phyloP scores from a whole-genome alignment of 257 asterid genomes.

The Capsicum pubescens region DNA sequence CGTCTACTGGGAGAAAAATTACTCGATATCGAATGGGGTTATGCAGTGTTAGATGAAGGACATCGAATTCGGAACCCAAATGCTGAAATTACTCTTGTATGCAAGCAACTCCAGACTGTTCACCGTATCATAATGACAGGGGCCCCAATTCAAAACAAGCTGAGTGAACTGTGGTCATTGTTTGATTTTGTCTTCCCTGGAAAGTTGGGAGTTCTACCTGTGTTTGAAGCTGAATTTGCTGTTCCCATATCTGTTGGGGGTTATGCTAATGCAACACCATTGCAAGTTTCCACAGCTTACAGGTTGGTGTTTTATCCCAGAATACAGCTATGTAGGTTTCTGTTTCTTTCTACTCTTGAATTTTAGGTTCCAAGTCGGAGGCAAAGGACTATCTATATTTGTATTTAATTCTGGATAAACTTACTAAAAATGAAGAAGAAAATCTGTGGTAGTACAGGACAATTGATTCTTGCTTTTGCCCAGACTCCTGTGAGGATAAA shows the following conservation, averaged over 20 bases:
- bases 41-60: slow-evolving; percentile 95
- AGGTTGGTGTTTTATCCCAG: slow-evolving; percentile 53
- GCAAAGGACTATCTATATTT: neutral
- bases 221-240: slow-evolving; percentile 98
- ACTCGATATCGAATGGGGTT: slow-evolving; percentile 95
- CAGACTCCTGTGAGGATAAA: neutral
- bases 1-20: slow-evolving; percentile 77
- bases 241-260: slow-evolving; percentile 99
- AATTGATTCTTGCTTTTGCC: neutral
- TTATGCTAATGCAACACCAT: slow-evolving; percentile 93
- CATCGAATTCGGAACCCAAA: slow-evolving; percentile 98
- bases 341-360: neutral
- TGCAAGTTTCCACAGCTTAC: slow-evolving; percentile 99
- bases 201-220: slow-evolving; percentile 93
- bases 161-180: slow-evolving; percentile 95
- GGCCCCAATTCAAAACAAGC: slow-evolving; percentile 95
- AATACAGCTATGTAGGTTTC: slow-evolving; percentile 4
- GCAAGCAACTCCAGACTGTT: slow-evolving; percentile 97
- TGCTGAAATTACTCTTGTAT: slow-evolving; percentile 92
- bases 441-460: neutral
- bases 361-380: neutral
- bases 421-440: neutral
- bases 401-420: neutral
- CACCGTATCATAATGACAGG: slow-evolving; percentile 98
- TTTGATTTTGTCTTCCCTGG: slow-evolving; percentile 99